Evolutionary conservation across 1,284 basidiomycete species (phyloP).

Genomic region (Sporisorium graminicola): DNA sequence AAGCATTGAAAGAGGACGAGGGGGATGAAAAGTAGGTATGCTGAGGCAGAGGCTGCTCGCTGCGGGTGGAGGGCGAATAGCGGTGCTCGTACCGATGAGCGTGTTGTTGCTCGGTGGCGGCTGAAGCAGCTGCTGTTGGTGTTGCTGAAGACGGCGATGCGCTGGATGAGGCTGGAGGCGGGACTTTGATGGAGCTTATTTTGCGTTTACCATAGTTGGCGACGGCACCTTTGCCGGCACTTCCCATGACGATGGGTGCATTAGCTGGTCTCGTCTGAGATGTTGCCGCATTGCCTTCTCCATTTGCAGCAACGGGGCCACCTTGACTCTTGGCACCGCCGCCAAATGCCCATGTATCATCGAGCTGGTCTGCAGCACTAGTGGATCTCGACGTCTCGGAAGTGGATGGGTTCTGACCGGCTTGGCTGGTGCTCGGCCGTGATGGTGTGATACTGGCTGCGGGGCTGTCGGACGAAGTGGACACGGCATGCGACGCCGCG

Average conservation of each 20-base stretch:
- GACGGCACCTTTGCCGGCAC: conserved; percentile 63
- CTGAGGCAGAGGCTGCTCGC: conserved; percentile 59
- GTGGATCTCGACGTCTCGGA: conserved; percentile 30
- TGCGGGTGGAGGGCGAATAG: conserved; percentile 48
- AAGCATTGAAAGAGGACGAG: conserved; percentile 65
- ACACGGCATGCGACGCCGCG: background rate
- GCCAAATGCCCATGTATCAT: conserved; percentile 53
- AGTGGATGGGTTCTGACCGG: conserved; percentile 21
- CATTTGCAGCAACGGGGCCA: conserved; percentile 22
- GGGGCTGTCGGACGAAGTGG: conserved; percentile 7
- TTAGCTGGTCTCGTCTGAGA: conserved; percentile 17
- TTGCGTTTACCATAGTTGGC: conserved; percentile 59
- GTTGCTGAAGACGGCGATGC: background rate
- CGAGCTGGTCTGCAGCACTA: conserved; percentile 35
- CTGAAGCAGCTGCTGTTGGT: conserved; percentile 1
- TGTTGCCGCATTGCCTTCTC: background rate
- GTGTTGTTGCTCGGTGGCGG: conserved; percentile 18
- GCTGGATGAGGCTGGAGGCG: conserved; percentile 11
- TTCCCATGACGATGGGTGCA: conserved; percentile 53
- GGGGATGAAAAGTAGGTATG: conserved; percentile 66
- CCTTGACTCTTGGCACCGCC: conserved; percentile 54
- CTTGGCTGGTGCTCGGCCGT: conserved; percentile 5
- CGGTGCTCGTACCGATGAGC: conserved; percentile 30
- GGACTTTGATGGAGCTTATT: conserved; percentile 31
- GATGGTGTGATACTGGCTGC: conserved; percentile 22